Conservation (phyloP, 169 alveolate genomes). For the Plasmodium reichenowi region DNA sequence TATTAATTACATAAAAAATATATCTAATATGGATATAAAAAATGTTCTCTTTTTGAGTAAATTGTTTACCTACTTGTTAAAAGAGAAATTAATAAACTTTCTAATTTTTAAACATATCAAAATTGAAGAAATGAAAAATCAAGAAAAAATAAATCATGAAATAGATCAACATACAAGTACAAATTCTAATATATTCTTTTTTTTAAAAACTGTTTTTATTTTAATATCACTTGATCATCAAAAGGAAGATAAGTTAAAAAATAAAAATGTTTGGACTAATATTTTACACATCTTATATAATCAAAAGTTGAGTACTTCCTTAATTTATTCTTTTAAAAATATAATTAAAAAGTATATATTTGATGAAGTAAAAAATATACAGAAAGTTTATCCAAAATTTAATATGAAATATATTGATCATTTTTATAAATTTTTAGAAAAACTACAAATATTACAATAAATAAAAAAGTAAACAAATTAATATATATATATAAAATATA, state of each 20-base stretch:
- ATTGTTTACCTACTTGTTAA: conserved; percentile 30
- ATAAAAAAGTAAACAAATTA: neutral
- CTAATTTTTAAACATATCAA: conserved; percentile 54
- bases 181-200: conserved; percentile 29
- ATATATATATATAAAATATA: neutral
- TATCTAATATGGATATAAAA: conserved; percentile 54
- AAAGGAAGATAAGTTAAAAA: neutral
- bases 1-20: conserved; percentile 70
- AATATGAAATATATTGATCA: conserved; percentile 38
- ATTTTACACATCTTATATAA: conserved; percentile 17
- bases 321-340: conserved; percentile 23
- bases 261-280: conserved; percentile 33
- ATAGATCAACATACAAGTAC: neutral
- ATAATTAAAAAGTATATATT: conserved; percentile 68
- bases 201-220: conserved; percentile 64
- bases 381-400: conserved; percentile 46
- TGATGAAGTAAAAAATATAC: conserved; percentile 52
- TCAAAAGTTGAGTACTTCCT: conserved; percentile 5
- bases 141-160: neutral
- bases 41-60: conserved; percentile 61
- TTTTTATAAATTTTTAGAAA: conserved; percentile 31
- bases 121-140: conserved; percentile 14
- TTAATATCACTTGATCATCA: conserved; percentile 39
- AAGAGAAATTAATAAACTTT: conserved; percentile 51
- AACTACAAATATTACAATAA: neutral